Evolutionary conservation across 495 filamentous ascomycete species (phyloP).

Genomic region (Durotheca rogersii): DNA sequence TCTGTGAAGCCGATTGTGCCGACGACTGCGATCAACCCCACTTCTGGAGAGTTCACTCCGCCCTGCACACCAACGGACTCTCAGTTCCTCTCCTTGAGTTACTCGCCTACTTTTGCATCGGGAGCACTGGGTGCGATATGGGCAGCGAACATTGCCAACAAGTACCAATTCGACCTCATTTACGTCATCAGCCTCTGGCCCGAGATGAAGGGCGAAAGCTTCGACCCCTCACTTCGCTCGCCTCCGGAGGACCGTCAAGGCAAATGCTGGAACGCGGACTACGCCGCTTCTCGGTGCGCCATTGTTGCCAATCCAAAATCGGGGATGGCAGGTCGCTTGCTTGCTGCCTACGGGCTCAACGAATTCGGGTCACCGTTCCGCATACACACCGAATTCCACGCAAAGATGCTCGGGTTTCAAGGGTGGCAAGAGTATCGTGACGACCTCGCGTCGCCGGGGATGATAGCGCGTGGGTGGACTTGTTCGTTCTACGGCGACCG

Average conservation of each 20-base stretch:
- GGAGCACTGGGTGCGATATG: conserved; percentile 36
- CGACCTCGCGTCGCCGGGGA: conserved; percentile 35
- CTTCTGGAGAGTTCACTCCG: conserved; percentile 22
- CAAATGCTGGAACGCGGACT: not conserved
- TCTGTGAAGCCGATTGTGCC: conserved; percentile 32
- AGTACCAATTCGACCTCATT: conserved; percentile 45
- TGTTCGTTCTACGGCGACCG: conserved; percentile 43
- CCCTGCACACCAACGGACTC: conserved; percentile 22
- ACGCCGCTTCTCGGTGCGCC: not conserved
- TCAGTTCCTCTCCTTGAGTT: conserved; percentile 21
- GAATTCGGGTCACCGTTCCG: conserved; percentile 42
- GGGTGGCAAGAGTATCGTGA: conserved; percentile 48
- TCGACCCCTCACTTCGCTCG: conserved; percentile 1
- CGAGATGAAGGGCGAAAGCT: conserved; percentile 3
- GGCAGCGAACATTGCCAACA: conserved; percentile 42
- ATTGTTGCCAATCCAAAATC: conserved; percentile 6
- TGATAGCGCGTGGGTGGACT: conserved; percentile 38
- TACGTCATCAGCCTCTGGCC: conserved; percentile 51
- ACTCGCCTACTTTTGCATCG: conserved; percentile 14
- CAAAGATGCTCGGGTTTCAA: conserved; percentile 37
- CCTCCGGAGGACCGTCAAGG: not conserved
- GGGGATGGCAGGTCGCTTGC: conserved; percentile 38
- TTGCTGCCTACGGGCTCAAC: conserved; percentile 43
- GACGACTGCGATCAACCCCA: conserved; percentile 25
- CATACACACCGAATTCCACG: conserved; percentile 40